These are phyloP conservation scores for Cytospora paraplurivora DNA, from an alignment of 2,329 filamentous ascomycete genomes.

Conservation along the genomic window DNA sequence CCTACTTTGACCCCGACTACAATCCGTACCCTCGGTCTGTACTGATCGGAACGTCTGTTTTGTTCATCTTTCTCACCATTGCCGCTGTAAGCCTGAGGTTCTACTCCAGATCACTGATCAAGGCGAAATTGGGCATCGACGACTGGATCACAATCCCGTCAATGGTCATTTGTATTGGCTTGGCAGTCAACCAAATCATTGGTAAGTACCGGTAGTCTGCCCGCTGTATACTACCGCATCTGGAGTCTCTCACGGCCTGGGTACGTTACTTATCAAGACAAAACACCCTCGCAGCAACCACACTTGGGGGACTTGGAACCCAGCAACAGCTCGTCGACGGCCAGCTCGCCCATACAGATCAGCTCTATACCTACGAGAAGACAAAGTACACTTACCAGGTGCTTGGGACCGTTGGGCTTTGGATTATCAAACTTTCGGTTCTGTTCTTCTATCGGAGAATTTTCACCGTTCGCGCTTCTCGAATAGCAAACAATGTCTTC, in stretches of 20 bases:
- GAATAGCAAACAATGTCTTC: conserved; percentile 6
- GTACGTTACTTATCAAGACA: too few relatives aligned
- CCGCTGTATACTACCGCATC: too few relatives aligned
- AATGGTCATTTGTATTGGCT: not conserved
- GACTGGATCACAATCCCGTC: conserved; percentile 12
- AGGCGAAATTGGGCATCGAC: not conserved
- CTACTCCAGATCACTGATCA: conserved; percentile 5
- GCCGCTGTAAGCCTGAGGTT: conserved; percentile 4
- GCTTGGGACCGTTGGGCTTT: conserved; percentile 3
- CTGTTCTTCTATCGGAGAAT: conserved; percentile 15
- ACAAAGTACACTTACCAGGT: conserved; percentile 14
- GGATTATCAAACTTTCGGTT: conserved; percentile 11
- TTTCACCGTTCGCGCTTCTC: conserved; percentile 4
- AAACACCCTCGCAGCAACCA: too few relatives aligned
- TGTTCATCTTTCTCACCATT: conserved; percentile 3
- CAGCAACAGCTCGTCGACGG: conserved; percentile 11
- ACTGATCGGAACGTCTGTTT: conserved; percentile 4
- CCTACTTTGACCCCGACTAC: conserved; percentile 3
- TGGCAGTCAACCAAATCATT: conserved; percentile 9
- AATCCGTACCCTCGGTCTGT: conserved; percentile 4
- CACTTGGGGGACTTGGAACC: conserved; percentile 2
- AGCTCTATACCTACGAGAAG: conserved; percentile 6
- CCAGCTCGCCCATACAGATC: conserved; percentile 11
- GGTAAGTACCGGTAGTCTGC: too few relatives aligned
- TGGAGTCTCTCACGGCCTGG: too few relatives aligned